Base-by-base conservation (phyloP, 495 filamentous ascomycete species). In the Talaromyces liani region DNA sequence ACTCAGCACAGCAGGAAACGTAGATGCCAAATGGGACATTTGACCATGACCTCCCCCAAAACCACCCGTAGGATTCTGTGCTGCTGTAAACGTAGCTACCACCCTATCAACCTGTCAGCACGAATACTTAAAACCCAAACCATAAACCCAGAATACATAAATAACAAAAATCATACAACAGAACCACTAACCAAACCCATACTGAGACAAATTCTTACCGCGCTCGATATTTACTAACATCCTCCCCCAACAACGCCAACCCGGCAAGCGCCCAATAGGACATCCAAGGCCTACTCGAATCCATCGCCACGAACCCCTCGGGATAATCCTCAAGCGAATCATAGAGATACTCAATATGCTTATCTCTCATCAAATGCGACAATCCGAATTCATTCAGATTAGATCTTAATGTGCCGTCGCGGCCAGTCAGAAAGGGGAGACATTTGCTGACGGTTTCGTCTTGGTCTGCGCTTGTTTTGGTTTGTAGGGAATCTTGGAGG, bases 1-100 rank as follows among this genome's bases (percentile, higher is more conserved):
- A 8, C 88, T 82, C 20, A 98, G 79, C 8, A 97, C 77, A 31
- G 88, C 84, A 18, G 92, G 90, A 79, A 98, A 98, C 1, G 87
- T 88, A n/a, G 90, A 83, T 24, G 93, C 93, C 65, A 91, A 77
- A 74, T 98, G 94, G 12, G 91, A 91, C 64, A 82, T 79, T 71
- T 98, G 95, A 49, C 92, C 90, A 73, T 90, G 87, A n/a, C 94
- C 93, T 56, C 94, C 94, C 27, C 94, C 95, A 74, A 97, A 97
- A 6, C 94, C 94, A 7, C 94, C 94, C 16, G 78, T 81, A 31
- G 79, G 69, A 72, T 98, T 94, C 75, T 97, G 95, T 72, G 92
- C 87, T 10, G 90, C 82, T 31, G 80, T 78, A 22, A 94, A 84
- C 1, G 92, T 94, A 49, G 83, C 75, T 18, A 88, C 80, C 7